Evolutionary conservation across 1,284 basidiomycete genomes (phyloP), one percentile per base, ranked within the genome.

Genomic region (Ustilago xerochloae): DNA sequence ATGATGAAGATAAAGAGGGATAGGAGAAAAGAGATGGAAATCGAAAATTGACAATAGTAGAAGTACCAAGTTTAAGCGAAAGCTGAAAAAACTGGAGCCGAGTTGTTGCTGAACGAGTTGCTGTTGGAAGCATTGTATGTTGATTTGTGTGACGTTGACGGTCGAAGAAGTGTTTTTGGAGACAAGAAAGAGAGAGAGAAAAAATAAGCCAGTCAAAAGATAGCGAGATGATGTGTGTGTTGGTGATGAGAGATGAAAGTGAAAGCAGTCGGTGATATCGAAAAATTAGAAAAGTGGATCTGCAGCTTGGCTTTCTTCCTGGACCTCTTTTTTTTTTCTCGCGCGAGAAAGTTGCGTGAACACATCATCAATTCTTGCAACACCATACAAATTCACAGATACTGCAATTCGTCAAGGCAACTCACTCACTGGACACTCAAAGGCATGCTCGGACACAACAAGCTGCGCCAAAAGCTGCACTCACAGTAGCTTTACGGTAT

Each of bases 261-360:
- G 43, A 20, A 46, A 29, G 18, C 10, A 15, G 38, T 33, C 10
- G 41, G 43, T 26, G 36, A 18, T 36, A 18, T 22, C 20, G 48
- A 50, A 33, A 38, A 56, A 54, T 33, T 54, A 32, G 16, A 26
- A 10, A 43, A 20, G 7, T 24, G 7, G 41, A 26, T 24, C 26
- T 24, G 41, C 41, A 43, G 41, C 13, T 8, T 47, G 9, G 30
- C 30, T 18, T 29, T 46, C 26, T 52, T 60, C 33, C 20, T 12
- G n/a, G 5, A 28, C n/a, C n/a, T n/a, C n/a, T n/a, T n/a, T n/a
- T n/a, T n/a, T 28, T 50, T 41, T 36, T 62, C 28, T 62, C 60
- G 60, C 45, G 46, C 52, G 60, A 50, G 15, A 62, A 54, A 50
- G 18, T 7, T 20, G n/a, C n/a, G n/a, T n/a, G n/a, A n/a, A n/a